These are phyloP conservation scores for Podila verticillata DNA, from an alignment of 192 early-diverging fungal genomes.

Conservation along the genomic window DNA sequence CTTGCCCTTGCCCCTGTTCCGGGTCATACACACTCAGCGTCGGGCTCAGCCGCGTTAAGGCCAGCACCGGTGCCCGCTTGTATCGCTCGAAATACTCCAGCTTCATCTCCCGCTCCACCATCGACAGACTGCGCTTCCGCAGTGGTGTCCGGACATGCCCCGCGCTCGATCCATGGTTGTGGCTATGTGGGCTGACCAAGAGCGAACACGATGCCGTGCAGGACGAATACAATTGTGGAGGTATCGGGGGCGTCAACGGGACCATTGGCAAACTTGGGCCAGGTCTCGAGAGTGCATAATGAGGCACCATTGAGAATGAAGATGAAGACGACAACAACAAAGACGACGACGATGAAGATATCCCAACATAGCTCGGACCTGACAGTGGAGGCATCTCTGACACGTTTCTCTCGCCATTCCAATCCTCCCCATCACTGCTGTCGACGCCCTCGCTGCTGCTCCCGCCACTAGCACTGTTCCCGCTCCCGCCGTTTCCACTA, in stretches of 20 bases:
- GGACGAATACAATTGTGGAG: background rate
- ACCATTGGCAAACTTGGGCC: background rate
- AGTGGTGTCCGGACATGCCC: background rate
- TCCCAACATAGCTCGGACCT: background rate
- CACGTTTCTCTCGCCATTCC: background rate
- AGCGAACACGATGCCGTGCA: slow-evolving; percentile 28
- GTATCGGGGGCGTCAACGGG: background rate
- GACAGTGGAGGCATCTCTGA: background rate
- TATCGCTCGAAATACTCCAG: background rate
- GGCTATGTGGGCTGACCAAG: slow-evolving; percentile 18
- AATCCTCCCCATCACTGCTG: slow-evolving; percentile 29
- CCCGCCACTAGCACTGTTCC: slow-evolving; percentile 3
- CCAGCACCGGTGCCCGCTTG: slow-evolving; percentile 2
- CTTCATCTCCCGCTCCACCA: slow-evolving; percentile 1
- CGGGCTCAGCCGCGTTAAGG: slow-evolving; percentile 32
- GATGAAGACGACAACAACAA: background rate
- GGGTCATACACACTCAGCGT: slow-evolving; percentile 30
- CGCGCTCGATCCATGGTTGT: background rate
- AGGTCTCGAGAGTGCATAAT: too few relatives aligned
- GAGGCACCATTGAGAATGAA: too few relatives aligned
- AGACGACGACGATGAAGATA: background rate
- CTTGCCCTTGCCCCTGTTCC: background rate
- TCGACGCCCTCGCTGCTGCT: slow-evolving; percentile 14
- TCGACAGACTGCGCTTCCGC: slow-evolving; percentile 25
- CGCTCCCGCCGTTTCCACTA: slow-evolving; percentile 6